Evolutionary conservation across 345 rosid genomes (phyloP).

Genomic region (Syzygium aromaticum): DNA sequence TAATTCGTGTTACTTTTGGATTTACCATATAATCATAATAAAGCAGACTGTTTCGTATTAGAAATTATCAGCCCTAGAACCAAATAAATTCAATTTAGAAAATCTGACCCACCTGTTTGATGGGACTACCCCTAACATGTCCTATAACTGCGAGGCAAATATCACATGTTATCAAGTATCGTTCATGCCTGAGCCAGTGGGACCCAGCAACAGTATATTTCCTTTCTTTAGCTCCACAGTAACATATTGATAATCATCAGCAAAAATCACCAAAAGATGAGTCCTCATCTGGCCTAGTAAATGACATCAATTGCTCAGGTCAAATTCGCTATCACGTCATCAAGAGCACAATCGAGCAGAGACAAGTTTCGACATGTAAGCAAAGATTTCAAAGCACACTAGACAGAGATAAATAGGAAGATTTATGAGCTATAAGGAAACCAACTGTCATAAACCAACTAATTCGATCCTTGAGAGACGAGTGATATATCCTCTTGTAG

Average conservation of each 20-base stretch:
- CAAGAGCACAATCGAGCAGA: neutral
- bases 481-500: conserved; percentile 71
- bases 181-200: conserved; percentile 87
- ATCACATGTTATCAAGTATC: neutral
- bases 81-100: too few species aligned
- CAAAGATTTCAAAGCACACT: neutral
- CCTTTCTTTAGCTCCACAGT: conserved; percentile 91
- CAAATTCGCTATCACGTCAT: neutral
- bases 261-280: conserved; percentile 15
- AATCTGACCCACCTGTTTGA: too few species aligned
- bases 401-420: neutral
- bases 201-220: conserved; percentile 87
- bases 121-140: neutral
- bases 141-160: neutral
- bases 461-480: conserved; percentile 46
- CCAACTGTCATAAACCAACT: conserved; percentile 11
- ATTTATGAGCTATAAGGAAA: neutral
- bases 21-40: too few species aligned
- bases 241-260: conserved; percentile 28
- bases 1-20: too few species aligned
- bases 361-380: neutral
- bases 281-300: conserved; percentile 22
- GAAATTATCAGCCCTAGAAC: too few species aligned
- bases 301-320: neutral
- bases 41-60: too few species aligned